Evolutionary conservation across 352 stramenopile species (phyloP).

Genomic region (Phytophthora europaea): DNA sequence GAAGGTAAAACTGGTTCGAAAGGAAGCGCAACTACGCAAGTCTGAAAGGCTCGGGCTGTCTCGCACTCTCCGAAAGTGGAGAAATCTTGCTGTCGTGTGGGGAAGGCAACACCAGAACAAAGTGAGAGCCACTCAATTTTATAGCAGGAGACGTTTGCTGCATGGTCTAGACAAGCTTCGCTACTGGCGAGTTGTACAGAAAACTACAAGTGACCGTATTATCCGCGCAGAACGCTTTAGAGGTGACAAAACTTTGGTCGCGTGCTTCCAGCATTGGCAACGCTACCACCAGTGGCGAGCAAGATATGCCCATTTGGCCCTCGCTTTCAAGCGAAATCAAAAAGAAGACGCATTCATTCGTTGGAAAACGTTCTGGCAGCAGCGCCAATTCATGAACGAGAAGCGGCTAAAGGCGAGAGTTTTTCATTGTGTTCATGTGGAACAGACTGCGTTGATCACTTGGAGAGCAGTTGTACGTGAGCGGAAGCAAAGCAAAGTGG

Average conservation of each 20-base stretch:
- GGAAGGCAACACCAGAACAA: slow-evolving; percentile 5
- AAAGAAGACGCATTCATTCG: slow-evolving; percentile 37
- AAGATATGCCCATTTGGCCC: slow-evolving; percentile 35
- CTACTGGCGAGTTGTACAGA: slow-evolving; percentile 11
- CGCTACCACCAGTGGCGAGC: slow-evolving; percentile 36
- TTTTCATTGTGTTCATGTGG: slow-evolving; percentile 29
- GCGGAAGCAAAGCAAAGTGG: slow-evolving; percentile 19
- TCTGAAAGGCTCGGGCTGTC: slow-evolving; percentile 11
- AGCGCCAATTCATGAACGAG: slow-evolving; percentile 7
- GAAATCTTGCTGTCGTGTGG: slow-evolving; percentile 8
- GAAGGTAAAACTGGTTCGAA: slow-evolving; percentile 6
- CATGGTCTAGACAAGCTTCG: slow-evolving; percentile 15
- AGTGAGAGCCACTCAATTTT: slow-evolving; percentile 8
- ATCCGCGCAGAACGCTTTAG: slow-evolving; percentile 9
- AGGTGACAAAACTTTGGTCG: neutral
- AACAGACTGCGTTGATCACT: slow-evolving; percentile 13
- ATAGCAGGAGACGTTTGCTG: slow-evolving; percentile 14
- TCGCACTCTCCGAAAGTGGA: slow-evolving; percentile 34
- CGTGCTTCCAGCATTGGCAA: slow-evolving; percentile 36
- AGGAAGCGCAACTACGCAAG: neutral
- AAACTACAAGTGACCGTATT: neutral
- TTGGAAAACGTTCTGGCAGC: slow-evolving; percentile 42
- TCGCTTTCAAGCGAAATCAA: slow-evolving; percentile 37
- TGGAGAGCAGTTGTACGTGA: slow-evolving; percentile 16
- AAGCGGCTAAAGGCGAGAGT: slow-evolving; percentile 33